These are phyloP conservation scores for Lodderomyces jiufengensis DNA, from an alignment of 1,139 yeast species.

Conservation along the genomic window DNA sequence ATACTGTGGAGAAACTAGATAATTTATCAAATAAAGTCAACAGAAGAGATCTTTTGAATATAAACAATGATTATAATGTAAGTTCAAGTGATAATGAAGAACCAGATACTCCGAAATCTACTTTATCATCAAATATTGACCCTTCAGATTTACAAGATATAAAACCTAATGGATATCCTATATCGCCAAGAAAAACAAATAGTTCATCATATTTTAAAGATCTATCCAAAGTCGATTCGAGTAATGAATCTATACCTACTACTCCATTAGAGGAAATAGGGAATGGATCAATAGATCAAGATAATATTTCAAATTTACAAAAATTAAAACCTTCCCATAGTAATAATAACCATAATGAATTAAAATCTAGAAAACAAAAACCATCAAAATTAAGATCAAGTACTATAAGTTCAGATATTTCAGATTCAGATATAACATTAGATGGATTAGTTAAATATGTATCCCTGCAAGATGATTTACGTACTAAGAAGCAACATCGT, in stretches of 20 bases:
- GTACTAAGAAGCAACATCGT: background rate
- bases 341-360: background rate
- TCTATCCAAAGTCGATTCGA: background rate
- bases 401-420: conserved; percentile 1
- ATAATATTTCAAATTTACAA: too few relatives aligned
- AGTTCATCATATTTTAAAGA: background rate
- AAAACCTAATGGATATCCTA: conserved; percentile 3
- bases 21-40: conserved; percentile 15
- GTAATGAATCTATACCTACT: background rate
- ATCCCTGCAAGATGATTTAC: conserved; percentile 1
- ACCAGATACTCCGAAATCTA: background rate
- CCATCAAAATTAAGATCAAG: background rate
- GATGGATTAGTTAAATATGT: conserved; percentile 5
- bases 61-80: conserved; percentile 18
- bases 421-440: conserved; percentile 5
- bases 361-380: background rate
- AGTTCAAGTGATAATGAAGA: conserved; percentile 11
- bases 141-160: conserved; percentile 1
- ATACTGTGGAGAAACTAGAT: conserved; percentile 13
- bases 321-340: too few relatives aligned
- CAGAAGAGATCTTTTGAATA: conserved; percentile 17
- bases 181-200: background rate
- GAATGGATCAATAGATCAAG: too few relatives aligned
- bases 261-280: background rate
- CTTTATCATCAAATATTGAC: background rate